Evolutionary conservation across 495 filamentous ascomycete species (phyloP).

Genomic region (Penicillium robsamsonii): DNA sequence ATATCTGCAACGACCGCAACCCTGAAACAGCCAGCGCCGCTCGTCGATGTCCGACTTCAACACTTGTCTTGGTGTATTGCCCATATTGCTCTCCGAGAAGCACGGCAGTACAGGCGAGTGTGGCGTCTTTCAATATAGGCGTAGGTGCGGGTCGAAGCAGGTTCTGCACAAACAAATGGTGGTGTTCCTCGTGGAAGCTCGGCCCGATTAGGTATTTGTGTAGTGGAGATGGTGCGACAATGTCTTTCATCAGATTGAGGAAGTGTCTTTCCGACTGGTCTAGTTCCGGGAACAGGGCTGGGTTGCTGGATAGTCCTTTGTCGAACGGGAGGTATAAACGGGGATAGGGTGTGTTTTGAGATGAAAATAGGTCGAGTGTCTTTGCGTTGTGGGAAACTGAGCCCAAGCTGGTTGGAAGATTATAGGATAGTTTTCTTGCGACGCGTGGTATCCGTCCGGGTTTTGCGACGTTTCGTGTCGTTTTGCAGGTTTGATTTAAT

Average conservation of each 20-base stretch:
- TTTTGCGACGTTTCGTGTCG: constrained; percentile 6
- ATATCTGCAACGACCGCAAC: constrained; percentile 16
- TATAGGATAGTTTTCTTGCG: constrained; percentile 12
- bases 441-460: constrained; percentile 14
- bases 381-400: not conserved
- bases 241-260: constrained; percentile 23
- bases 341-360: not conserved
- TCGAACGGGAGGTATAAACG: not conserved
- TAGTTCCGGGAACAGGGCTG: constrained; percentile 10
- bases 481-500: constrained; percentile 10
- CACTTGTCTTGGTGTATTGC: constrained; percentile 5
- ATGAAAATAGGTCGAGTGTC: not conserved
- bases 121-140: constrained; percentile 13
- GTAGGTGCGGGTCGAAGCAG: constrained; percentile 11
- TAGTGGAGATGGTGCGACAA: constrained; percentile 12
- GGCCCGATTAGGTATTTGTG: constrained; percentile 21
- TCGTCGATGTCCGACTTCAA: constrained; percentile 17
- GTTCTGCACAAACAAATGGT: constrained; percentile 16
- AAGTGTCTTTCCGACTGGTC: constrained; percentile 22
- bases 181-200: constrained; percentile 18
- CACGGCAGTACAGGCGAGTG: constrained; percentile 20
- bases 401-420: constrained; percentile 5
- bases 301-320: constrained; percentile 12
- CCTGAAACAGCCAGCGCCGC: constrained; percentile 19
- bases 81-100: constrained; percentile 16